Conservation (phyloP, 148 eudicot genomes). For the Polygonum aviculare region DNA sequence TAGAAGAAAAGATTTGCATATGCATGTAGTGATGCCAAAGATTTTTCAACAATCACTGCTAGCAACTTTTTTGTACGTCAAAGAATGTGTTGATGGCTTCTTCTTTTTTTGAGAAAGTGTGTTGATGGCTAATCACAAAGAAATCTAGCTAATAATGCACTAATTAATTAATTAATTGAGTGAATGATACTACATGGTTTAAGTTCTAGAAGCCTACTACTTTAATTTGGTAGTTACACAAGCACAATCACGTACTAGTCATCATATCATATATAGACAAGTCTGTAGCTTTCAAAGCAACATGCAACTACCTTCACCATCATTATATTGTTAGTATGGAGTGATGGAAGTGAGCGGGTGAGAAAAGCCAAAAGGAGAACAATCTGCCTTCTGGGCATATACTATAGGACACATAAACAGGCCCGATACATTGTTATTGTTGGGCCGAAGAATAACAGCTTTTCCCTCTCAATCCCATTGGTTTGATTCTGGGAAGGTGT, state of each 20-base stretch:
- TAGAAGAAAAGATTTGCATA: background rate
- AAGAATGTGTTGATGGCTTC: background rate
- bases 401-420: too few species aligned
- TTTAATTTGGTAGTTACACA: conserved; percentile 3
- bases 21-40: background rate
- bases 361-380: background rate
- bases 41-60: conserved; percentile 9
- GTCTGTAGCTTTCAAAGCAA: conserved; percentile 4
- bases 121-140: background rate
- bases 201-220: background rate
- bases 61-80: background rate
- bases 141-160: background rate
- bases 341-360: background rate
- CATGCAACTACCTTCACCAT: conserved; percentile 4
- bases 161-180: background rate
- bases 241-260: background rate
- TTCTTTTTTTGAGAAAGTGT: background rate
- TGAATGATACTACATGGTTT: background rate
- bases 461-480: too few species aligned
- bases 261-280: background rate
- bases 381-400: background rate
- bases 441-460: too few species aligned
- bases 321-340: background rate
- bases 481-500: too few species aligned
- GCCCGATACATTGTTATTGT: too few species aligned